Evolutionary conservation across 2,329 filamentous ascomycete species (phyloP), one percentile per base, ranked within the genome.

Genomic region (Fusarium keratoplasticum): DNA sequence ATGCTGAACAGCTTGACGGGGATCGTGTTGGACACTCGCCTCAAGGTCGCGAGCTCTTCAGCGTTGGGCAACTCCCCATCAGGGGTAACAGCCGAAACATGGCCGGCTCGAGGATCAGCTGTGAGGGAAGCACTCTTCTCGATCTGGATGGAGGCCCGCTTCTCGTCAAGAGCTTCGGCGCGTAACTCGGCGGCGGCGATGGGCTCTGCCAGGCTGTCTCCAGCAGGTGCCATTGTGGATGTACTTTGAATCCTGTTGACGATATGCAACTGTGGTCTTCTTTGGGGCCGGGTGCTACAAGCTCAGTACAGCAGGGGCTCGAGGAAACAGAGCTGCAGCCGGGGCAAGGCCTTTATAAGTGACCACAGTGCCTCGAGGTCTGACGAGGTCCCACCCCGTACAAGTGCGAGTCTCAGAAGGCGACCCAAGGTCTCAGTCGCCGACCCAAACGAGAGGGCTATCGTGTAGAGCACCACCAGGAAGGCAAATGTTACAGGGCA

Each of bases 1-100:
- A 94, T 88, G 33, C 89, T 90, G 78, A 89, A 92, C 11, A 90
- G 84, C 38, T 85, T 87, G 82, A 87, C 86, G 2, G 90, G 90
- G 27, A 94, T 88, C 75, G 85, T 86, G 74, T 87, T 89, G 11
- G 89, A 82, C 1, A 91, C 85, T 71, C 89, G 88, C 31, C 85
- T 86, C 18, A 91, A 83, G 1, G 86, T 88, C 11, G 70, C 75
- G 57, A 90, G 70, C 47, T 91, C 89, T 70, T 79, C 73, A 8
- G 69, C 52, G 4, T 77, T 81, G 14, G 79, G 77, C 8, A 76
- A 65, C 60, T 70, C 61, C 9, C 64, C 67, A 38, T 69, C 66
- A 16, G 55, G 54, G 7, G 67, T 71, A 10, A 54, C 22, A 14
- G 11, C 38, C 13, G 40, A 25, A n/a, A 38, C 25, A 27, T 38